These are phyloP conservation scores for Hawksworthiomyces lignivorus DNA, from an alignment of 2,329 filamentous ascomycete genomes.

Conservation along the genomic window DNA sequence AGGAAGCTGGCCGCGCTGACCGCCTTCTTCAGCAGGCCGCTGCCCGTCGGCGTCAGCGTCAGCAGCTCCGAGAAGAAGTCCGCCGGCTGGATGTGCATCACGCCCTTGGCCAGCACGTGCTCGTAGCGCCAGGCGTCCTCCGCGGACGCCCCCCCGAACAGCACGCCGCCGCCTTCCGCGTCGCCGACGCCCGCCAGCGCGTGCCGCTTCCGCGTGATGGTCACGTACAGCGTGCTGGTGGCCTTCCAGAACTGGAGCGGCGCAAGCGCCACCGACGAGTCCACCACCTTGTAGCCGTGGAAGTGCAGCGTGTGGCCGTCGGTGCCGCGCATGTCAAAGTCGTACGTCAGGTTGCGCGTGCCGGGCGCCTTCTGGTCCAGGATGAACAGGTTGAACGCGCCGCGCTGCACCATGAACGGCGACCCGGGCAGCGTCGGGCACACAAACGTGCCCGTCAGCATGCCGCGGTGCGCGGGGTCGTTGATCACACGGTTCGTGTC, in stretches of 20 bases:
- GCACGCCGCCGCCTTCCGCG: conserved; percentile 16
- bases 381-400: conserved; percentile 50
- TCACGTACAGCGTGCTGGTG: conserved; percentile 55
- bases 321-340: conserved; percentile 51
- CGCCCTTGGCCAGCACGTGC: conserved; percentile 47
- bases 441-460: conserved; percentile 52
- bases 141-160: conserved; percentile 18
- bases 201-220: conserved; percentile 35
- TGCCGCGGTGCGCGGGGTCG: conserved; percentile 40
- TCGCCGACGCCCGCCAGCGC: too few relatives aligned
- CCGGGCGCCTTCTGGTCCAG: conserved; percentile 45
- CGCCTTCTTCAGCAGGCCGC: conserved; percentile 34
- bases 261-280: conserved; percentile 51
- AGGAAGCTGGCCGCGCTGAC: conserved; percentile 43
- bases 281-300: conserved; percentile 55
- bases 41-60: conserved; percentile 45
- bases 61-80: conserved; percentile 50
- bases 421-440: conserved; percentile 47
- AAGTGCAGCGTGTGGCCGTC: conserved; percentile 48
- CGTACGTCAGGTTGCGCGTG: conserved; percentile 52
- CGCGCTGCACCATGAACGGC: conserved; percentile 53
- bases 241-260: conserved; percentile 52
- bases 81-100: conserved; percentile 44
- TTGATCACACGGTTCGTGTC: conserved; percentile 40
- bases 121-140: conserved; percentile 34